Base-by-base conservation (phyloP, 345 rosid genomes). In the Noccaea bulbosa region DNA sequence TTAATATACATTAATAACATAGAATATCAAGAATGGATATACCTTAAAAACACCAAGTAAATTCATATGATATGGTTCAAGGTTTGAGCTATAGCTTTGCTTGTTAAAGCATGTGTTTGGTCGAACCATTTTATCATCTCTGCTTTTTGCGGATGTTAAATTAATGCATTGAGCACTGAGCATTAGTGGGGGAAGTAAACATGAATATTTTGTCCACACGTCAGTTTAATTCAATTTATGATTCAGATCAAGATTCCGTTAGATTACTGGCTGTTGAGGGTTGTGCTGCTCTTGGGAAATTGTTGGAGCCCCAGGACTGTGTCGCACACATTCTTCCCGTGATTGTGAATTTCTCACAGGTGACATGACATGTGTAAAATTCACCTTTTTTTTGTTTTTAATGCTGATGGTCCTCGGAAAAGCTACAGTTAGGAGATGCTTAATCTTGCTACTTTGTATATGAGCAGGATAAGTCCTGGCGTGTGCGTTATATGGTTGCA, bases 401-500 rank as follows among this genome's bases (percentile, higher is more conserved):
- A 12, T 56, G 52, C 44, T 56, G 11, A 65, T 38, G 59, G 11
- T 72, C 30, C 24, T 55, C 55, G 35, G 2, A 64, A 44, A 47
- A 57, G 32, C 46, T 15, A 55, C 15, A 55, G 39, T 48, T 62
- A 77, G 6, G 76, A 77, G 49, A 69, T 79, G 61, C 76, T 84
- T 54, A 44, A 32, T 75, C 37, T n/a, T 17, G 27, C 35, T 30
- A 15, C 10, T 11, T 67, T 47, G 44, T 41, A 11, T 38, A 40
- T 71, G 48, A 41, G 48, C 87, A 93, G 97, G 98, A 93, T 65
- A 93, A 93, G 80, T 93, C 97, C 37, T 93, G 97, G 98, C 97
- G 98, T 75, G 97, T 93, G 50, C 94, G 98, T 32, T 89, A 93
- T 81, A 85, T 89, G 92, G 97, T 93, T 62, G 98, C 98, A 63